Evolutionary conservation across 257 asterid species (phyloP).

Genomic region (Coffea canephora): DNA sequence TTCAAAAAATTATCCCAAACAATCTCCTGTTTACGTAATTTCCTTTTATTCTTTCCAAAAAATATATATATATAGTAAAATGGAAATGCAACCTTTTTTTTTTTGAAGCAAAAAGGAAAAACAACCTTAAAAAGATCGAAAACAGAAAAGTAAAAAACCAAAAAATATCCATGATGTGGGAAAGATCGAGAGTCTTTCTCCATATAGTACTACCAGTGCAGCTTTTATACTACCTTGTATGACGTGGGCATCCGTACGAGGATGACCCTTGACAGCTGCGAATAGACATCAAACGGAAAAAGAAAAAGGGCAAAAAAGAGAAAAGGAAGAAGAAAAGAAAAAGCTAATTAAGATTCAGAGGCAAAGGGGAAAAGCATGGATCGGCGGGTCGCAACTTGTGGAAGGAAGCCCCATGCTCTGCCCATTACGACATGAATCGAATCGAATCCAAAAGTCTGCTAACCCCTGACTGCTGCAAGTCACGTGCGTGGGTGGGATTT

Average conservation of each 20-base stretch:
- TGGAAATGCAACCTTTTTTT: background rate
- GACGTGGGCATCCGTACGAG: conserved; percentile 35
- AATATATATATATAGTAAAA: too few species aligned
- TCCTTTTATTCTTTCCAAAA: too few species aligned
- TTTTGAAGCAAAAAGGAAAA: background rate
- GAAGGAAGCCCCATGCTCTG: conserved; percentile 40
- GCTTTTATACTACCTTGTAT: conserved; percentile 15
- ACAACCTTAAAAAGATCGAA: background rate
- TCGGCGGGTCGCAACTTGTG: conserved; percentile 8
- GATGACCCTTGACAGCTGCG: conserved; percentile 35
- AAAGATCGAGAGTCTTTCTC: conserved; percentile 11
- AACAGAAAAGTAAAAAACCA: background rate
- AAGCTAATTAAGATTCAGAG: background rate
- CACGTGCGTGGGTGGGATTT: conserved; percentile 56
- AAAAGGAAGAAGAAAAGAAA: background rate
- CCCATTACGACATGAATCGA: conserved; percentile 34
- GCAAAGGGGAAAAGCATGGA: background rate
- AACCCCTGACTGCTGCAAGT: conserved; percentile 29
- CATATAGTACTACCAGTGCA: background rate
- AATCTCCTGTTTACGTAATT: too few species aligned
- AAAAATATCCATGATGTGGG: conserved; percentile 32
- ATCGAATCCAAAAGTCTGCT: conserved; percentile 23
- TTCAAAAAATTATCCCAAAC: too few species aligned
- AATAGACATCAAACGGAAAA: conserved; percentile 23
- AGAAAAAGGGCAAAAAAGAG: background rate